Base-by-base conservation (phyloP, 2,329 filamentous ascomycete genomes). In the Colletotrichum spinosum region DNA sequence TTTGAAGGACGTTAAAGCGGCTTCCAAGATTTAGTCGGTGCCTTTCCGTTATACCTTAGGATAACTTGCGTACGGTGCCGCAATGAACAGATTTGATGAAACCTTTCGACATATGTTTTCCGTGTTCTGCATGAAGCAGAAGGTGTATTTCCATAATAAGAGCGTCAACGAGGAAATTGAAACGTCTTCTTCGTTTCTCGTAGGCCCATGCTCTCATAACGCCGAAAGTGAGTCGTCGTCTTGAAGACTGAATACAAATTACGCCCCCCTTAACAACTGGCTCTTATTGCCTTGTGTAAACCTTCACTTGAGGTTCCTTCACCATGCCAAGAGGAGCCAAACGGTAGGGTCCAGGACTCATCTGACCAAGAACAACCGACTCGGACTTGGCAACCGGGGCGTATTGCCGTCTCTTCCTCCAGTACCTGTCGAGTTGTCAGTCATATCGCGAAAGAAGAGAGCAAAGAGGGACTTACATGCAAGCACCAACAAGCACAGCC, bases 401-500 rank as follows among this genome's bases (percentile, higher is more conserved):
- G 15, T 56, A 61, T n/a, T 45, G 38, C 10, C 35, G 35, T 38
- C 41, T 55, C 2, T 46, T 51, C 35, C 53, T 38, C 39, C 52
- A 52, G 17, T 46, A 44, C 6, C 61, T 61, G 10, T 5, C 7
- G 2, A n/a, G 13, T 8, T 9, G 44, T 46, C 15, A 46, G 44
- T 5, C 17, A 11, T 2, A 2, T 46, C 44, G 1, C 12, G 2
- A 8, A 2, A n/a, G 4, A 5, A 8, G 17, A 11, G 8, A 17
- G 39, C n/a, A 52, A 5, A 10, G 48, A 35, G 33, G 10, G 25
- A 54, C 55, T n/a, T 50, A 64, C 61, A 61, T 10, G 35, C 12
- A 52, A 49, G 46, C 58, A 55, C 65, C 74, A 42, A 77, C 59
- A 4, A 74, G 60, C 4, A 70, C 76, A 7, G 74, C 63, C 3